Evolutionary conservation across 2,329 filamentous ascomycete species (phyloP).

Genomic region (Aspergillus pseudoviridinutans): DNA sequence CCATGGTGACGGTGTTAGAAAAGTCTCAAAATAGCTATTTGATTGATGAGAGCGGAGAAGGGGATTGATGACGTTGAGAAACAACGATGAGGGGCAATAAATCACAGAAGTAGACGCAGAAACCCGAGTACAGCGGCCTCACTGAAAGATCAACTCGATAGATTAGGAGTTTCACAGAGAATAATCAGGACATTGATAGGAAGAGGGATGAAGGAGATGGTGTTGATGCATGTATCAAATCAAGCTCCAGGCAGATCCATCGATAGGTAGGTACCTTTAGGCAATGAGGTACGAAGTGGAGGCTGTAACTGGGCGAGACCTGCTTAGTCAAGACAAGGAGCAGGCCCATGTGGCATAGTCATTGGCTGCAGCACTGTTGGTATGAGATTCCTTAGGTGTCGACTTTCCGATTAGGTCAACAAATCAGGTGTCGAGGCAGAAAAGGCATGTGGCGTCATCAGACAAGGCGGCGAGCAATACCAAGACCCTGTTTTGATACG

Average conservation of each 20-base stretch:
- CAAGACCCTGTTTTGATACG: conserved; percentile 13
- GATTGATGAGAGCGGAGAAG: conserved; percentile 7
- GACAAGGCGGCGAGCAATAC: conserved; percentile 27
- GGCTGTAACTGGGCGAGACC: not conserved
- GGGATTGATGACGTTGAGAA: conserved; percentile 19
- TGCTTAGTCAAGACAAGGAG: conserved; percentile 3
- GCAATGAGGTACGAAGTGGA: too few species aligned
- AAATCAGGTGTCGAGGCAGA: conserved; percentile 6
- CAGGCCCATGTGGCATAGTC: not conserved
- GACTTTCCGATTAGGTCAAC: not conserved
- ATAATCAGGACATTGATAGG: not conserved
- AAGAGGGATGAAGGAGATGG: not conserved
- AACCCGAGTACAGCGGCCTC: not conserved
- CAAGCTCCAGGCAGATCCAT: conserved; percentile 14
- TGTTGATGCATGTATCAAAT: conserved; percentile 2
- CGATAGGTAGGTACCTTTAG: not conserved
- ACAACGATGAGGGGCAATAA: not conserved
- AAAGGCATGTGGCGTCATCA: conserved; percentile 31
- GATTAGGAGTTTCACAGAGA: not conserved
- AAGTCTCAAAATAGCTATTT: conserved; percentile 1
- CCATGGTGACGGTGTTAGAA: conserved; percentile 61
- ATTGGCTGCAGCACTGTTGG: not conserved
- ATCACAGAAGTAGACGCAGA: not conserved
- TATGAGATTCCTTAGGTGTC: not conserved
- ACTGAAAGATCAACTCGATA: not conserved